Percentiles rank a stretch among this genome's conserved stretches.
phyloP scores from a whole-genome alignment of 257 asterid genomes.

The Paulownia fortunei region DNA sequence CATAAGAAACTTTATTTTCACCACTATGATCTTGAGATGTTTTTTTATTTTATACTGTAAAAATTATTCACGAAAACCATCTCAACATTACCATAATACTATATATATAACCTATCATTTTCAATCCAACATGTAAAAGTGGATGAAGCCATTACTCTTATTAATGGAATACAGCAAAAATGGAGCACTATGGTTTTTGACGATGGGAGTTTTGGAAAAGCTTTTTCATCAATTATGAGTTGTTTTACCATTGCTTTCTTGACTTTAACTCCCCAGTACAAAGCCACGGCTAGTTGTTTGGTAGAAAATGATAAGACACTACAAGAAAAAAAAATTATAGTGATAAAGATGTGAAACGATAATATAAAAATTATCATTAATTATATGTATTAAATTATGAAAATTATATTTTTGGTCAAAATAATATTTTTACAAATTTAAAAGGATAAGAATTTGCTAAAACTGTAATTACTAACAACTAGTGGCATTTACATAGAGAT shows the following conservation, averaged over 20 bases:
- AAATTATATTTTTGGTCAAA: no score
- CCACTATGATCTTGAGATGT: no score
- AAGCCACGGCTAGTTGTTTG: background rate
- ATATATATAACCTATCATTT: background rate
- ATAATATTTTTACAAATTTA: no score
- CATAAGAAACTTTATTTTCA: no score
- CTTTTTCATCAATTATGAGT: background rate
- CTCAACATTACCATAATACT: background rate
- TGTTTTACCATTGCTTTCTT: slow-evolving; percentile 2
- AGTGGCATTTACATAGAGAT: no score
- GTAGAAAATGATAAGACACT: background rate
- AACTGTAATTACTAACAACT: no score
- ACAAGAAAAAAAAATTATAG: no score
- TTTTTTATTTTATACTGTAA: background rate
- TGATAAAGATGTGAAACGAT: no score
- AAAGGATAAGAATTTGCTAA: no score
- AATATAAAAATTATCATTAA: no score
- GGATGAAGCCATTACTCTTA: background rate
- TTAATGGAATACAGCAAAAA: slow-evolving; percentile 21
- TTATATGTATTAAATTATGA: no score
- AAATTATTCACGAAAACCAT: background rate
- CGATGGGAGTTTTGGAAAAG: background rate
- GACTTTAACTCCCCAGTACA: background rate
- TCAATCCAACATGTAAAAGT: background rate
- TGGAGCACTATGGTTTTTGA: background rate